phyloP scores from a whole-genome alignment of 2,329 filamentous ascomycete species.

The Cordyceps fumosorosea region DNA sequence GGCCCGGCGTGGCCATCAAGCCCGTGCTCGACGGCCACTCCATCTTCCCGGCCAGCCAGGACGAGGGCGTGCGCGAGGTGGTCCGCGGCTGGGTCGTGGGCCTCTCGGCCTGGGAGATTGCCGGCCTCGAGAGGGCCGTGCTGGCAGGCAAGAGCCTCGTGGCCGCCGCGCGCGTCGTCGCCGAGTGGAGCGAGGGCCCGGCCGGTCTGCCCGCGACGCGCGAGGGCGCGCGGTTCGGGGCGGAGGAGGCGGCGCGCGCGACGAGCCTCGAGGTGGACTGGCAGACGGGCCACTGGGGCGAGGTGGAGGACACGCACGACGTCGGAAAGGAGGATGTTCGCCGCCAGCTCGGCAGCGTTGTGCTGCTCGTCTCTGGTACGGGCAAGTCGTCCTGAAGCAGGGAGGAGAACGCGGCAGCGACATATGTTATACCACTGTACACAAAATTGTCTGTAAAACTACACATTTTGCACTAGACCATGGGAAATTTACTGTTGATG shows the following conservation, averaged over 20 bases:
- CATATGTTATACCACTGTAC: slow-evolving; percentile 6
- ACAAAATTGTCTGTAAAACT: background rate
- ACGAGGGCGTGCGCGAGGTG: slow-evolving; percentile 65
- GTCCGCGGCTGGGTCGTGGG: slow-evolving; percentile 70
- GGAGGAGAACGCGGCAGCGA: background rate
- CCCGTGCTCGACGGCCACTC: slow-evolving; percentile 74
- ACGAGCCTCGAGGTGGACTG: slow-evolving; percentile 80
- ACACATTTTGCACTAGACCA: background rate
- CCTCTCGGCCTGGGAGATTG: slow-evolving; percentile 72
- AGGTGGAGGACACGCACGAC: slow-evolving; percentile 97
- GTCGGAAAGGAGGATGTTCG: slow-evolving; percentile 86
- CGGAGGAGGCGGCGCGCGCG: slow-evolving; percentile 73
- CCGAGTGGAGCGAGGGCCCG: slow-evolving; percentile 80
- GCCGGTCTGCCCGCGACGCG: slow-evolving; percentile 33
- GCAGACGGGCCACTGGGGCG: slow-evolving; percentile 89
- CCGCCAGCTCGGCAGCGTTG: slow-evolving; percentile 80
- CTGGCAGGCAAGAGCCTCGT: slow-evolving; percentile 84
- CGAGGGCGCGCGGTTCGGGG: slow-evolving; percentile 48
- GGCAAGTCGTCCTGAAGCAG: slow-evolving; percentile 19
- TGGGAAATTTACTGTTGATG: background rate
- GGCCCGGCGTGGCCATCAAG: slow-evolving; percentile 72
- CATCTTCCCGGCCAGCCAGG: slow-evolving; percentile 71
- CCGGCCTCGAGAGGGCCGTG: slow-evolving; percentile 75
- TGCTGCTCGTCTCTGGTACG: slow-evolving; percentile 68
- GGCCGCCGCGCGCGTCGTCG: slow-evolving; percentile 66